Conservation (phyloP, 768 basidiomycete genomes). For the Brasilioporus rufonigricans region DNA sequence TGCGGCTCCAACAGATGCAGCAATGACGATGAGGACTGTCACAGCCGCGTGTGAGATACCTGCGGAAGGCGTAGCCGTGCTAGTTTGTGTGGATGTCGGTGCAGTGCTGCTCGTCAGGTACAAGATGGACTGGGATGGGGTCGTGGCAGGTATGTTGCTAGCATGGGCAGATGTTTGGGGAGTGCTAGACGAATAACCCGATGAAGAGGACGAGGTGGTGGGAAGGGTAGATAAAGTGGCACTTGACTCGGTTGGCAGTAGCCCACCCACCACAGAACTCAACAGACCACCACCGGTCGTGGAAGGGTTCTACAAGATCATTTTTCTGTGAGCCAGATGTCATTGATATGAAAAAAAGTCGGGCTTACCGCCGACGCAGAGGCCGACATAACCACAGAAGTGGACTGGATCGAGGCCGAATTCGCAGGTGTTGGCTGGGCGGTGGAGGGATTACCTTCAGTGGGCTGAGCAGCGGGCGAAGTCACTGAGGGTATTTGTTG, state of each 20-base stretch:
- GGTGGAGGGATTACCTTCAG: constrained; percentile 7
- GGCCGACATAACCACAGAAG: constrained; percentile 6
- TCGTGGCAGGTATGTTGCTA: constrained; percentile 32
- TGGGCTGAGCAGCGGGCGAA: constrained; percentile 27
- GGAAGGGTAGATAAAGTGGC: constrained; percentile 17
- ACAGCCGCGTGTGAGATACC: constrained; percentile 43
- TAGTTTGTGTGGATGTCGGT: constrained; percentile 23
- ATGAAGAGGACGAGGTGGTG: constrained; percentile 15
- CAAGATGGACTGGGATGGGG: constrained; percentile 54
- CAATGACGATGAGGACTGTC: constrained; percentile 70
- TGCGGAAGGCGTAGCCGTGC: constrained; percentile 27
- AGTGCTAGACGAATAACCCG: constrained; percentile 14
- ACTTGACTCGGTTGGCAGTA: constrained; percentile 19
- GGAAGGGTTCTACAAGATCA: constrained; percentile 12
- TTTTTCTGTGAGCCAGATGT: constrained; percentile 1
- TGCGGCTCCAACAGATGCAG: constrained; percentile 62
- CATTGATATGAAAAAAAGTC: neutral
- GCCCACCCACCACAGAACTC: constrained; percentile 8
- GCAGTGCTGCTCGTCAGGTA: constrained; percentile 17
- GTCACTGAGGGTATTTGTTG: constrained; percentile 1
- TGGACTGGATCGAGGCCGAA: constrained; percentile 14
- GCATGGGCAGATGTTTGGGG: constrained; percentile 11
- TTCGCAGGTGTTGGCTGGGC: constrained; percentile 14
- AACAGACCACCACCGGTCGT: constrained; percentile 5
- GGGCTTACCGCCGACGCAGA: constrained; percentile 23